phyloP scores from a whole-genome alignment of 495 filamentous ascomycete genomes.

The Penicillium paradoxum region DNA sequence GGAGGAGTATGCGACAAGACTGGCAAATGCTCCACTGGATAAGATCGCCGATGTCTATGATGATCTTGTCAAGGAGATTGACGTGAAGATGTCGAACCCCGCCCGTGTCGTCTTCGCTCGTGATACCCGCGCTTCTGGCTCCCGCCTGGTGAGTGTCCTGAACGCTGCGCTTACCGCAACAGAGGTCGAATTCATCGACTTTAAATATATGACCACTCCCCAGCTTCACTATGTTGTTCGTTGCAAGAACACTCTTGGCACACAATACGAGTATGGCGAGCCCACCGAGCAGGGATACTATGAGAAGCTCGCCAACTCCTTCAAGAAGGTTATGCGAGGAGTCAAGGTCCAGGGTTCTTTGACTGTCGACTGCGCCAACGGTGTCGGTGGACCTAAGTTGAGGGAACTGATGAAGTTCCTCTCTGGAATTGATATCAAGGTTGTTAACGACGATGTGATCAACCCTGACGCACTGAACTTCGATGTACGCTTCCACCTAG shows the following conservation, averaged over 20 bases:
- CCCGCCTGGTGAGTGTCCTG: slow-evolving; percentile 71
- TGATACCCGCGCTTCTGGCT: slow-evolving; percentile 89
- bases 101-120: slow-evolving; percentile 84
- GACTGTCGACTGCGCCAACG: slow-evolving; percentile 93
- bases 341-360: slow-evolving; percentile 65
- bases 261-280: slow-evolving; percentile 76
- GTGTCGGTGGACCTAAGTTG: slow-evolving; percentile 91
- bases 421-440: slow-evolving; percentile 70
- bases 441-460: slow-evolving; percentile 87
- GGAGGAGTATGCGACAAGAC: slow-evolving; percentile 79
- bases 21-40: slow-evolving; percentile 78
- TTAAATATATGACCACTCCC: slow-evolving; percentile 85
- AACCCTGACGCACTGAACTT: slow-evolving; percentile 83
- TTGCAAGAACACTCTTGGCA: slow-evolving; percentile 86
- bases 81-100: slow-evolving; percentile 63
- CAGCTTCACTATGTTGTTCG: slow-evolving; percentile 95
- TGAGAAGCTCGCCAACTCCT: slow-evolving; percentile 78
- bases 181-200: slow-evolving; percentile 68
- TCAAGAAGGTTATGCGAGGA: slow-evolving; percentile 71
- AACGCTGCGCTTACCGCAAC: slow-evolving; percentile 71
- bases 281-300: slow-evolving; percentile 90
- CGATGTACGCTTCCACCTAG: slow-evolving; percentile 52
- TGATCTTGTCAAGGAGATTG: slow-evolving; percentile 62
- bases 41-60: slow-evolving; percentile 71
- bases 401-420: slow-evolving; percentile 80